Evolutionary conservation across 352 stramenopile genomes (phyloP).

Genomic region (Pythium guiyangense): DNA sequence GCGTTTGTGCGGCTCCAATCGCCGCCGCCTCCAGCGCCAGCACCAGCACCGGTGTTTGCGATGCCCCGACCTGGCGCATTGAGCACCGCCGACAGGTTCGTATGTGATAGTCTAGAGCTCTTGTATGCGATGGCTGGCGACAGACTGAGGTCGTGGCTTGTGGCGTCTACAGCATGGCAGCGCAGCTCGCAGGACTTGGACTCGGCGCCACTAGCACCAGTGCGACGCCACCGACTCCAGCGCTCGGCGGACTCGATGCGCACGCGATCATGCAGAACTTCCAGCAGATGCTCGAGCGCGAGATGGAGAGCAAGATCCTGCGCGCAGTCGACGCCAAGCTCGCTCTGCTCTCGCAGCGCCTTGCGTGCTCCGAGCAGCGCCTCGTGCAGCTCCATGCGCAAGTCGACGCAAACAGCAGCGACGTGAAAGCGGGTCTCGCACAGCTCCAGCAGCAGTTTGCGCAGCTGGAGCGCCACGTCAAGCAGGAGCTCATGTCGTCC

Average conservation of each 20-base stretch:
- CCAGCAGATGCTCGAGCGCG: constrained; percentile 55
- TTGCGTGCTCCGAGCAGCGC: constrained; percentile 61
- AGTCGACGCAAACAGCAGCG: constrained; percentile 28
- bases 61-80: neutral
- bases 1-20: constrained; percentile 32
- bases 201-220: neutral
- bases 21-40: constrained; percentile 7
- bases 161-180: neutral
- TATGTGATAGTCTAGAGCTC: too few relatives aligned
- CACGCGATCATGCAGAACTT: constrained; percentile 40
- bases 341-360: constrained; percentile 37
- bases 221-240: constrained; percentile 1
- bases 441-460: constrained; percentile 43
- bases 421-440: constrained; percentile 29
- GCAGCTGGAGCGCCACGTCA: constrained; percentile 33
- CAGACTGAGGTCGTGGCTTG: too few relatives aligned
- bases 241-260: constrained; percentile 20
- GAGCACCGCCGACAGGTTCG: neutral
- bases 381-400: constrained; percentile 62
- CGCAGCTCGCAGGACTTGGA: constrained; percentile 6
- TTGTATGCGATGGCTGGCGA: too few relatives aligned
- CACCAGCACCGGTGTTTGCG: neutral
- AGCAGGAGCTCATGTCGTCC: too few relatives aligned
- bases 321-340: constrained; percentile 58
- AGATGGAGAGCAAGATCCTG: constrained; percentile 68